Conservation (phyloP, 2,329 filamentous ascomycete genomes). For the Calonectria pseudoreteaudii region DNA sequence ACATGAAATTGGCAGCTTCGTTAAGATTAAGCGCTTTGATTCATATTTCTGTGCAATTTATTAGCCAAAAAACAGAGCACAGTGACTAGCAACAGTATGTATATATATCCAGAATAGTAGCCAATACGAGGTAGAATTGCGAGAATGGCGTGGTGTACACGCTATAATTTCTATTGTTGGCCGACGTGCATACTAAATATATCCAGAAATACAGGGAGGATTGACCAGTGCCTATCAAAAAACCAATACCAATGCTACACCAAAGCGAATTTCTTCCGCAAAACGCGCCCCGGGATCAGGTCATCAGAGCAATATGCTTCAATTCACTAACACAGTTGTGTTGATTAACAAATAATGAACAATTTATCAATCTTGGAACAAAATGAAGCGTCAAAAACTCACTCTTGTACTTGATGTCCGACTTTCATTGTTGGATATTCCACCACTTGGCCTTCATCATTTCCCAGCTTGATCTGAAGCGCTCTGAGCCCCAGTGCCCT, state of each 20-base stretch:
- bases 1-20: background rate
- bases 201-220: background rate
- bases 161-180: background rate
- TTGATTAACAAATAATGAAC: conserved; percentile 16
- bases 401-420: conserved; percentile 69
- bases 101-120: background rate
- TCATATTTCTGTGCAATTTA: background rate
- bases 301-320: conserved; percentile 66
- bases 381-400: conserved; percentile 40
- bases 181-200: background rate
- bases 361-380: background rate
- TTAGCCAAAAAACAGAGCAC: background rate
- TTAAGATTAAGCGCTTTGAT: background rate
- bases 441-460: conserved; percentile 64
- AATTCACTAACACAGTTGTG: conserved; percentile 55
- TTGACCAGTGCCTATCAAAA: background rate
- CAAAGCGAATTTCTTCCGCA: too few species aligned
- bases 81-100: background rate
- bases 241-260: background rate
- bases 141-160: too few species aligned
- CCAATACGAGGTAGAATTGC: background rate
- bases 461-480: conserved; percentile 60
- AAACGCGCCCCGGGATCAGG: conserved; percentile 39
- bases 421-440: conserved; percentile 68
- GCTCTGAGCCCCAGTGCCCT: conserved; percentile 58